Evolutionary conservation across 2,329 filamentous ascomycete genomes (phyloP), one percentile per base, ranked within the genome.

Genomic region (Cryphonectria parasitica): DNA sequence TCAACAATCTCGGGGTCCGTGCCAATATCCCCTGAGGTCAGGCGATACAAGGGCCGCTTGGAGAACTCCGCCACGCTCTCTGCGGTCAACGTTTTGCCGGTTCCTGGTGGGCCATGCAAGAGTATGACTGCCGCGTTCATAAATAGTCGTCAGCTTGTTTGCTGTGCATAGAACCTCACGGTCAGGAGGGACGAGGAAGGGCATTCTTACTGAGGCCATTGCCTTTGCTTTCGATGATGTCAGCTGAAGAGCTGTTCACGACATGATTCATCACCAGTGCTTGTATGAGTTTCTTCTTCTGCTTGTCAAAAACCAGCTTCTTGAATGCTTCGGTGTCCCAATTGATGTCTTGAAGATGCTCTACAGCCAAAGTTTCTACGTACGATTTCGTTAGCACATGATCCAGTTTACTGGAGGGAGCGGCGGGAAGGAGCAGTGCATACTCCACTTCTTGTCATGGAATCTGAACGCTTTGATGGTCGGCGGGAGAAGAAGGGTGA

Each of bases 1-100:
- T 82, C 80, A 1, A 80, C 77, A 0, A 61, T 73, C 13, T 79
- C 73, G 0, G 79, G 68, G 0, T 77, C 73, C 0, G 76, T 79
- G 0, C 80, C 80, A 2, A 82, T 73, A 52, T 82, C 80, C 77
- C 43, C 80, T 34, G 77, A 80, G 1, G 80, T 81, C 2, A 82
- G 78, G 15, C 76, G 74, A 70, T 80, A 82, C 0, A 83, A 71
- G 0, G 80, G 79, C 43, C 77, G 78, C 49, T 77, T 69, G 22
- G 79, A 77, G 13, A 78, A 73, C 58, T 82, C 81, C 0, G 81
- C 81, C 0, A 82, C 77, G 34, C 76, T 71, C 62, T 80, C 79
- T 0, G 80, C 80, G 0, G 80, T 82, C 43, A 81, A 69, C 1
- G 80, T 80, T 66, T 81, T 82, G 1, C 80, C 79, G 0, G 78